Evolutionary conservation across 2,329 filamentous ascomycete species (phyloP), one percentile per base, ranked within the genome.

Genomic region (Fusarium sp.): DNA sequence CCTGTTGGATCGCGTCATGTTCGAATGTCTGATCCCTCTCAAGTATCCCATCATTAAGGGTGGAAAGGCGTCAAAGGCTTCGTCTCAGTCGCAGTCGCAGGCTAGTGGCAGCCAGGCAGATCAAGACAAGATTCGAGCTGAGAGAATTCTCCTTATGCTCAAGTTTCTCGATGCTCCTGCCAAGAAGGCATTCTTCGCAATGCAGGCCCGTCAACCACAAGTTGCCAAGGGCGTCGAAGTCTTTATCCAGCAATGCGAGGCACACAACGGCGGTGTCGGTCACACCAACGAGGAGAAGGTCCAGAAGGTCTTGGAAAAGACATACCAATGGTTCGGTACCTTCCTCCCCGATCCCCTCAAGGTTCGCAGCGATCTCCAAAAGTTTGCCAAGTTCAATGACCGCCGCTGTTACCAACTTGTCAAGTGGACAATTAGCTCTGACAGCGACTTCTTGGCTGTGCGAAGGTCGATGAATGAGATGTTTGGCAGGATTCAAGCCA

Each of bases 381-480:
- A 92, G 74, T 98, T 97, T 77, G 93, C 93, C 36, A 97, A 95
- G 79, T 85, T 90, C 72, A 93, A 98, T 75, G 94, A 99, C 77
- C 90, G 95, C 56, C 90, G 96, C 61, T 91, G 88, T 73, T 98
- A 97, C 79, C 91, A 96, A 74, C 87, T 99, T 20, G 89, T 97
- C 70, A 90, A 91, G 62, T 97, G 94, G 77, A 89, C 93, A 58
- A 93, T 94, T 77, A 90, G 90, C 29, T 89, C 92, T 4, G 91
- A 95, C 68, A 94, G 91, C 73, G 96, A 99, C 76, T 98, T 97
- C 79, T 91, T 93, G 74, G 97, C 93, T 38, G 93, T 97, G 46
- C 88, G 91, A 68, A 93, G 94, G 73, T 93, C 95, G 1, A 91
- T 97, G 74, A 96, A 93, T 79, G 96, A 99, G 81, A 83, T 98